Base-by-base conservation (phyloP, 1,139 yeast genomes). In the Diutina siamensis region DNA sequence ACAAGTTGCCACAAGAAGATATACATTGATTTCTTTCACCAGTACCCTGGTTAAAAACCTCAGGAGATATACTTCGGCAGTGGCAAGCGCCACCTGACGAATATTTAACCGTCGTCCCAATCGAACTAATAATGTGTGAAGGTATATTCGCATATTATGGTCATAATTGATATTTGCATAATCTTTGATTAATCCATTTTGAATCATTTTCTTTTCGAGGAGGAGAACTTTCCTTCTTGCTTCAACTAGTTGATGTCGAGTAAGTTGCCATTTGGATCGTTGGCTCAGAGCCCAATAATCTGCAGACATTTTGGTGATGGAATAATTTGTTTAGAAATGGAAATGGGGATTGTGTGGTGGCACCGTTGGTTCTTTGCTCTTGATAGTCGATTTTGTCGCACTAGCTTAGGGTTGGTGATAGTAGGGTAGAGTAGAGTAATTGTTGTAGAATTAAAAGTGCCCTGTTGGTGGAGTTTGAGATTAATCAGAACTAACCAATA, bases 51-150 rank as follows among this genome's bases (percentile, higher is more conserved):
- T 74, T 44, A 88, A 65, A 56, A 89, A 87, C 44, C 97, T 63
- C 9, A 83, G 70, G 18, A 87, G 61, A 55, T 87, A 92, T 2
- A 87, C 77, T 56, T 89, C 96, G 0, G 97, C 95, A 0, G 96
- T 85, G 1, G 95, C 86, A 34, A 89, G 60, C 0, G 94, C 94
- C 36, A 88, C 72, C 58, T 89, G 97, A 44, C 97, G 65, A 33
- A 86, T 69, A 48, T 78, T 80, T 46, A 92, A 64, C 46, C 94
- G 70, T 52, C 94, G 68, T 0, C 97, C 97, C 15, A 92, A 67
- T 55, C 82, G 78, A 55, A 81, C 79, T 40, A 86, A 70, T 51
- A 86, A 64, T 48, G 78, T 77, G 57, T 83, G 88, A 49, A 83
- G 67, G 58, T 76, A 83, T 35, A 83, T 82, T 48, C 88, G 62